A percentile compares a stretch with the other conserved stretches of the same genome.
These are phyloP conservation scores for Fusarium aywerte DNA, from an alignment of 2,329 filamentous ascomycete species.

Conservation along the genomic window DNA sequence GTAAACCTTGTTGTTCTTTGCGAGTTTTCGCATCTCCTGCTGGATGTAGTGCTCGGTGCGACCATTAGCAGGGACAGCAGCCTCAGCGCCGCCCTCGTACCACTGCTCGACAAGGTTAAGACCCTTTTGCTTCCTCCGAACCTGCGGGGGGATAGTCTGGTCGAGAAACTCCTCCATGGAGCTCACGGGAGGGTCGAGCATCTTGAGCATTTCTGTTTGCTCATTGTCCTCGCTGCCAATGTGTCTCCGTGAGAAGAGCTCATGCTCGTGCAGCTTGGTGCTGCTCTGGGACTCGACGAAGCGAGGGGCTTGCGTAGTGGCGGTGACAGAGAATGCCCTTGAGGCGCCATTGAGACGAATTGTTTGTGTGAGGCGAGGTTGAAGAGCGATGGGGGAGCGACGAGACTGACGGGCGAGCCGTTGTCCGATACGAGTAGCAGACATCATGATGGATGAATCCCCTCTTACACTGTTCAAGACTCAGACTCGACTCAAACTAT, in stretches of 20 bases:
- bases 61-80: slow-evolving; percentile 39
- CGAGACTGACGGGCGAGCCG: slow-evolving; percentile 43
- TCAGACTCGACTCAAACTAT: slow-evolving; percentile 1
- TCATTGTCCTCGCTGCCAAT: slow-evolving; percentile 81
- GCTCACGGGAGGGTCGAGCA: slow-evolving; percentile 77
- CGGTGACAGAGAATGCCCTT: slow-evolving; percentile 34
- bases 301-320: slow-evolving; percentile 28
- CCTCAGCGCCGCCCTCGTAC: slow-evolving; percentile 41
- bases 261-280: slow-evolving; percentile 39
- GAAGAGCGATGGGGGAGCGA: slow-evolving; percentile 33
- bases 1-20: slow-evolving; percentile 52
- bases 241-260: slow-evolving; percentile 78
- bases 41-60: slow-evolving; percentile 47
- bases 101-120: slow-evolving; percentile 47
- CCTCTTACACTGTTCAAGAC: slow-evolving; percentile 12
- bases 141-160: slow-evolving; percentile 82
- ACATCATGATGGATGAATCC: slow-evolving; percentile 38
- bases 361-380: slow-evolving; percentile 34
- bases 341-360: slow-evolving; percentile 23
- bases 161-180: slow-evolving; percentile 85
- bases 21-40: slow-evolving; percentile 69
- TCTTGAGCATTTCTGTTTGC: slow-evolving; percentile 80
- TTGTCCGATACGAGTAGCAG: slow-evolving; percentile 45
- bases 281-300: slow-evolving; percentile 39
- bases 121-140: slow-evolving; percentile 54